Evolutionary conservation across 495 filamentous ascomycete genomes (phyloP), one percentile per base, ranked within the genome.

Genomic region (Eremomyces bilateralis): DNA sequence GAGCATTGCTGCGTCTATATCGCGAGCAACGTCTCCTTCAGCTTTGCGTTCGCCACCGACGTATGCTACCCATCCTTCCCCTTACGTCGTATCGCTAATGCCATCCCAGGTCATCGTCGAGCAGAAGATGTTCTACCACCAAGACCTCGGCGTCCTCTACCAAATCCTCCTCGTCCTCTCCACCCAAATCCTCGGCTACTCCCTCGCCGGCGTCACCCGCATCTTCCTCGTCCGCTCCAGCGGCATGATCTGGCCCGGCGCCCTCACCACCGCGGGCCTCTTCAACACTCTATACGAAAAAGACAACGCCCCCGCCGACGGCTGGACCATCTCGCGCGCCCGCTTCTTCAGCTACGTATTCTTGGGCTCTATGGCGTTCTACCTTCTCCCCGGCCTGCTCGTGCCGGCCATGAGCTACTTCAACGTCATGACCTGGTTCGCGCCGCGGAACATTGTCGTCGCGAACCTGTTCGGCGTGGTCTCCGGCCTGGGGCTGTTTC

Each of bases 161-260:
- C 80, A 85, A 48, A 57, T 85, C 12, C 60, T 85, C 4, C 67
- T 85, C 24, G 84, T 75, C 1, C 59, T 85, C 13, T 85, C 80
- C 3, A 85, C 80, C 1, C 80, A 85, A 53, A 78, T 85, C 13
- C 56, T 88, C 28, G 80, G 80, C 2, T 88, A 88, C 53, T 65
- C 78, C 1, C 79, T 88, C 45, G 80, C 80, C 29, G 80, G 80
- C 0, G 58, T 88, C 22, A 75, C 73, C 2, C 62, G 76, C n/a
- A 62, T 72, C 16, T 77, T 76, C 46, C 58, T 85, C n/a, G 80
- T 90, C 12, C 65, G 74, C 4, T 83, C 83, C 4, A 72, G 76
- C 29, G 73, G 79, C 13, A 91, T 93, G 80, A 76, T 92, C 12
- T 93, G 83, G 83, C 83, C 84, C 0, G 72, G 73, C 29, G 84